Evolutionary conservation across 2,329 filamentous ascomycete species (phyloP).

Genomic region (Thielaviopsis musarum): DNA sequence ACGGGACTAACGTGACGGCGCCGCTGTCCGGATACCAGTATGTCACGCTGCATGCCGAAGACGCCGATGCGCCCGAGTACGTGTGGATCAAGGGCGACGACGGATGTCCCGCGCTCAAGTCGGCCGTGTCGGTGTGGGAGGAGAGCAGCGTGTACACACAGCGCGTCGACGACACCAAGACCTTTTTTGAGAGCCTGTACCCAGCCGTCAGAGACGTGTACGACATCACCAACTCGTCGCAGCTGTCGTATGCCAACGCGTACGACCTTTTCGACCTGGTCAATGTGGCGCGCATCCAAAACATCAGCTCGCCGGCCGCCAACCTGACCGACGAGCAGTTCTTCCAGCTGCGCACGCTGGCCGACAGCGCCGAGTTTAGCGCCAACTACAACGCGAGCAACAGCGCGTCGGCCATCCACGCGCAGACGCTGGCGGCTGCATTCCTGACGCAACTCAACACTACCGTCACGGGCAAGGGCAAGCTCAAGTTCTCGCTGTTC

Average conservation of each 20-base stretch:
- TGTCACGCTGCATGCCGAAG: conserved; percentile 18
- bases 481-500: conserved; percentile 21
- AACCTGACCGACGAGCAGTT: conserved; percentile 20
- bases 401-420: conserved; percentile 18
- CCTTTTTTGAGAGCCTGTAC: conserved; percentile 20
- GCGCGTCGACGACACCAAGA: conserved; percentile 16
- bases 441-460: conserved; percentile 19
- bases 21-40: conserved; percentile 22
- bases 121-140: conserved; percentile 17
- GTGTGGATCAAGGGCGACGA: conserved; percentile 24
- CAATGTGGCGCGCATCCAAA: conserved; percentile 21
- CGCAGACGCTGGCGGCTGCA: conserved; percentile 18
- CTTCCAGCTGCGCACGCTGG: conserved; percentile 19
- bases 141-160: conserved; percentile 17
- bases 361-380: conserved; percentile 20
- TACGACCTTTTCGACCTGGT: conserved; percentile 22
- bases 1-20: conserved; percentile 17
- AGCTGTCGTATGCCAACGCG: conserved; percentile 21
- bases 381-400: conserved; percentile 19
- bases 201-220: conserved; percentile 18
- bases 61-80: conserved; percentile 19
- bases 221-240: conserved; percentile 17
- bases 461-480: conserved; percentile 17
- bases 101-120: conserved; percentile 18
- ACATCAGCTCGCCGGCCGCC: conserved; percentile 17